Evolutionary conservation across 2,329 filamentous ascomycete species (phyloP).

Genomic region (Stagonosporopsis vannaccii): DNA sequence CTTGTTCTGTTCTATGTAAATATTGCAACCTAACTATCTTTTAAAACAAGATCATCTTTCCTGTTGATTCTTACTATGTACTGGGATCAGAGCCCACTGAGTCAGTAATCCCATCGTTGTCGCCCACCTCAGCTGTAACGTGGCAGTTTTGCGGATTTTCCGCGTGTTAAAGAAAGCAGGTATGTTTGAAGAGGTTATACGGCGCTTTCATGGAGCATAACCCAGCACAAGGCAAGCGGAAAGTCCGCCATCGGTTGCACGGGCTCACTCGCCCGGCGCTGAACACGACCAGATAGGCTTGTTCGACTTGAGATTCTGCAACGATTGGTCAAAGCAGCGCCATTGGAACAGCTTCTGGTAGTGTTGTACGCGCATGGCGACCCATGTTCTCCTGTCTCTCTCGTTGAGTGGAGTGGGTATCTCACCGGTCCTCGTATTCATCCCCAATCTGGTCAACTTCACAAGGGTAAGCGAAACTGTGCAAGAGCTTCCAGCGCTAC

Average conservation of each 20-base stretch:
- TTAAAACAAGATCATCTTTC: neutral
- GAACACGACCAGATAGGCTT: neutral
- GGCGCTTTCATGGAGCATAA: neutral
- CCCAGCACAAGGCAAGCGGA: neutral
- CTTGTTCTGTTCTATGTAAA: slow-evolving; percentile 13
- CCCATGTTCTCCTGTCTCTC: slow-evolving; percentile 3
- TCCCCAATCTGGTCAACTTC: neutral
- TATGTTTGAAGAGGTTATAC: neutral
- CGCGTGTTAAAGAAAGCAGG: neutral
- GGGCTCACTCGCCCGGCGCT: neutral
- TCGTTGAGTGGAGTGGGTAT: slow-evolving; percentile 6
- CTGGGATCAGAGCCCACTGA: neutral
- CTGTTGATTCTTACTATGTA: neutral
- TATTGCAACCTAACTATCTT: slow-evolving; percentile 6
- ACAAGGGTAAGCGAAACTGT: slow-evolving; percentile 10
- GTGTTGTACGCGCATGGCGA: slow-evolving; percentile 1
- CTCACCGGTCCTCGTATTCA: slow-evolving; percentile 23
- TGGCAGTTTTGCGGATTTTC: neutral
- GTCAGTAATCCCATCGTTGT: neutral
- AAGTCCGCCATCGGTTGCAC: neutral
- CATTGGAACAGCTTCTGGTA: neutral
- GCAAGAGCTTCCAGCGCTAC: neutral
- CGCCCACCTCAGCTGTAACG: neutral
- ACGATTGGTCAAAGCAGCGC: neutral
- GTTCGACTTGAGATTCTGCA: no score